Evolutionary conservation across 768 basidiomycete genomes (phyloP).

Genomic region (Lactarius trivialis): DNA sequence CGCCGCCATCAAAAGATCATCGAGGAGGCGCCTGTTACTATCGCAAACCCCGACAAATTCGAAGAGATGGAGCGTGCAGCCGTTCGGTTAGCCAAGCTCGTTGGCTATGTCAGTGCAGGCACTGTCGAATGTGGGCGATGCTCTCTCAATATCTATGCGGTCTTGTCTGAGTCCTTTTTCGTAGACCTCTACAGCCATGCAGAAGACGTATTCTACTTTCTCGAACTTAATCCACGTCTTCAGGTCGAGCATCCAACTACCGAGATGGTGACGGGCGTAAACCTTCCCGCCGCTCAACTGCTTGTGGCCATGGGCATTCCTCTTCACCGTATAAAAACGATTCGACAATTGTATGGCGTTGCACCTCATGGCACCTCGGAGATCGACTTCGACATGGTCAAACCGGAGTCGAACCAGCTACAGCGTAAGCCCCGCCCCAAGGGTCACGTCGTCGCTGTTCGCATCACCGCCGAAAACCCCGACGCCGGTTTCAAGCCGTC

Average conservation of each 20-base stretch:
- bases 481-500: constrained; percentile 99
- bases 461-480: constrained; percentile 98
- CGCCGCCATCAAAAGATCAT: constrained; percentile 99
- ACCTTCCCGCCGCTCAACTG: constrained; percentile 93
- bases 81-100: constrained; percentile 97
- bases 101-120: constrained; percentile 97
- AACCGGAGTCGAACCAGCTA: constrained; percentile 78
- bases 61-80: constrained; percentile 99
- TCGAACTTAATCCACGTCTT: constrained; percentile 97
- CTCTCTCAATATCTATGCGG: constrained; percentile 8
- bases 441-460: constrained; percentile 97
- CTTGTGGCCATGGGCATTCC: constrained; percentile 99
- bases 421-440: constrained; percentile 96
- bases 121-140: constrained; percentile 83
- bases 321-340: constrained; percentile 90
- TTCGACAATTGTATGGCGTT: constrained; percentile 92
- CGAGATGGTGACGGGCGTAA: constrained; percentile 99
- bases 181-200: constrained; percentile 90
- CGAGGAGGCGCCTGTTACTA: constrained; percentile 98
- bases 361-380: constrained; percentile 82
- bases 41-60: constrained; percentile 86
- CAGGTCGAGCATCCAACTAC: constrained; percentile 99
- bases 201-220: constrained; percentile 94
- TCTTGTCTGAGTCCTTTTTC: constrained; percentile 10
- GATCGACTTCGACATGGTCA: constrained; percentile 95